Percentiles rank a stretch among this genome's conserved stretches.
Evolutionary conservation across 345 rosid species (phyloP).

Genomic region (Nasturtium officinale): DNA sequence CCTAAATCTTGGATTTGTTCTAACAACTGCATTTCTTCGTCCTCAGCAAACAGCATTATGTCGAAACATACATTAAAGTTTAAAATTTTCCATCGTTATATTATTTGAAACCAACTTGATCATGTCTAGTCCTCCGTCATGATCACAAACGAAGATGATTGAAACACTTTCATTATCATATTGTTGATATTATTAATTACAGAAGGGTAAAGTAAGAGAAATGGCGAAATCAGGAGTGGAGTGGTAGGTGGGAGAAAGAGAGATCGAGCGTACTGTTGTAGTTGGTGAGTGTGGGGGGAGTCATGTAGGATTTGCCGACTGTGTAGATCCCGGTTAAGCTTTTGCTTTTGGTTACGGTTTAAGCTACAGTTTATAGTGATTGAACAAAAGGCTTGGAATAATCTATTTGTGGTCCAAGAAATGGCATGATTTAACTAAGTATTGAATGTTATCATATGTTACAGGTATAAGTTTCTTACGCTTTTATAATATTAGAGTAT

Average conservation of each 20-base stretch:
- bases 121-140: neutral
- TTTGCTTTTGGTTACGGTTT: slow-evolving; percentile 30
- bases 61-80: neutral
- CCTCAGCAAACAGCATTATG: neutral
- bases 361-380: slow-evolving; percentile 1
- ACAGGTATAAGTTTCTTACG: neutral
- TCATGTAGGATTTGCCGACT: slow-evolving; percentile 39
- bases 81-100: neutral
- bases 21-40: neutral
- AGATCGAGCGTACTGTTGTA: slow-evolving; percentile 23
- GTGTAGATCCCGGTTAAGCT: slow-evolving; percentile 20
- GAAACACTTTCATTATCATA: slow-evolving; percentile 14
- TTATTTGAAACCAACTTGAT: slow-evolving; percentile 1
- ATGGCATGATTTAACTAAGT: neutral
- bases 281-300: slow-evolving; percentile 31
- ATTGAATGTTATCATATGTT: slow-evolving; percentile 12
- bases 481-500: too few relatives aligned
- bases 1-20: neutral
- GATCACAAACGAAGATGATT: slow-evolving; percentile 16
- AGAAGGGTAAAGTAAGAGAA: slow-evolving; percentile 21
- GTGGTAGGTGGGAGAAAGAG: slow-evolving; percentile 42
- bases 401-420: slow-evolving; percentile 8
- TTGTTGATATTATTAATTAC: neutral
- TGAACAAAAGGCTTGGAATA: neutral
- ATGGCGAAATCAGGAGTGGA: slow-evolving; percentile 37